Base-by-base conservation (phyloP, 2,329 filamentous ascomycete genomes). In the Fusarium odoratissimum region DNA sequence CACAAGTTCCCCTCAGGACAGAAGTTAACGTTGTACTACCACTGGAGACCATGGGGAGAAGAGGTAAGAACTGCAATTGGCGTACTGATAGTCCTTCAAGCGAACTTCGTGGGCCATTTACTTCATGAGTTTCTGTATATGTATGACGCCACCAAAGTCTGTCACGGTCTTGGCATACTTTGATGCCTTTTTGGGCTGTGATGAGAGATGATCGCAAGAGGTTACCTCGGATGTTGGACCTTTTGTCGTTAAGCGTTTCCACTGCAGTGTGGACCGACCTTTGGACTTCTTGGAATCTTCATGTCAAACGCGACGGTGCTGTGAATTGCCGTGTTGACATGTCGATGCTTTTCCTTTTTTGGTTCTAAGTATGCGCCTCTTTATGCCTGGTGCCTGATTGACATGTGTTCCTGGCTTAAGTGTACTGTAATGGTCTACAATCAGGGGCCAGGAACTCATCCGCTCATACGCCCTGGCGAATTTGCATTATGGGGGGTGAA, bases 91-190 rank as follows among this genome's bases (percentile, higher is more conserved):
- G 55, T 35, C 13, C 23, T n/a, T 35, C 9, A 25, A 6, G 33
- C 31, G n/a, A 48, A 37, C 40, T 37, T 49, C 55, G 41, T 57
- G 23, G 54, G 42, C 42, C 54, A 37, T 57, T 52, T 38, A 35
- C 41, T 35, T n/a, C 11, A 14, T 49, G 55, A 28, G 40, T 49
- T 57, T 35, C 23, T 35, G 40, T 49, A 28, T 28, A 37, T 48
- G 55, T 46, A 35, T 57, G 42, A 57, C 55, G 55, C 55, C 55
- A 48, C 55, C 41, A 25, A 57, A 57, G 55, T 57, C 23, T 57
- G 33, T 49, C 25, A 25, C 8, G 19, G n/a, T 28, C 55, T 57
- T 49, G 31, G 55, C 41, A 25, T 14, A 13, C 25, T n/a, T 4
- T n/a, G 49, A 40, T 38, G n/a, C 46, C 35, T 55, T 13, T 60